Base-by-base conservation (phyloP, 1,284 basidiomycete species). In the Ganoderma sp. region DNA sequence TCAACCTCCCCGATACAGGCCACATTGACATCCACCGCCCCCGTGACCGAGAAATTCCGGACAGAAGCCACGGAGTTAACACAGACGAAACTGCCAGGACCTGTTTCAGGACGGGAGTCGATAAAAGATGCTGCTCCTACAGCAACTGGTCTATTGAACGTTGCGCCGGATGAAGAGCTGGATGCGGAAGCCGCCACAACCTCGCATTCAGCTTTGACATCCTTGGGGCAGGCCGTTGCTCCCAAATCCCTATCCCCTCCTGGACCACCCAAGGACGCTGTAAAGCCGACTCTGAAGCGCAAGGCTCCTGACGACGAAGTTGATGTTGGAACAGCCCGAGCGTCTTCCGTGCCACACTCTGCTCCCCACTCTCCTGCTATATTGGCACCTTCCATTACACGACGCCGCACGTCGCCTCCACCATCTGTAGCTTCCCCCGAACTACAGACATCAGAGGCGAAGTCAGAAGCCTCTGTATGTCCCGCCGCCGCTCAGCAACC, bases 341-440 rank as follows among this genome's bases (percentile, higher is more conserved):
- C 12, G 14, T 43, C 22, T 25, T 48, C 42, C 8, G 22, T 15
- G 19, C 56, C 43, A 41, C 59, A 60, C 17, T 41, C 50, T 28
- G 57, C 50, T 22, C 57, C 58, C 34, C 15, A 28, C 3, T 66
- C 67, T 1, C 59, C 66, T 19, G 37, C 54, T 3, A 41, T 69
- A 14, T 62, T 69, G 15, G 28, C 37, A 0, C 64, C 68, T 15
- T 68, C 68, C 19, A n/a, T 69, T 12, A 61, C 61, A 12, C 56
- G 67, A 54, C 65, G 63, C n/a, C 57, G 39, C 15, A 32, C 61
- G 12, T 15, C 41, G 12, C 2, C 41, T 15, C 8, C 37, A 28
- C 41, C 41, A 2, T 50, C 64, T 14, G n/a, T 34, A 17, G 32
- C 41, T 22, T n/a, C 52, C 22, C 19, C 62, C 0, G 48, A 39